A percentile compares a stretch with the other conserved stretches of the same genome.
These are phyloP conservation scores for Penicillium waksmanii DNA, from an alignment of 495 filamentous ascomycete genomes.

Conservation along the genomic window DNA sequence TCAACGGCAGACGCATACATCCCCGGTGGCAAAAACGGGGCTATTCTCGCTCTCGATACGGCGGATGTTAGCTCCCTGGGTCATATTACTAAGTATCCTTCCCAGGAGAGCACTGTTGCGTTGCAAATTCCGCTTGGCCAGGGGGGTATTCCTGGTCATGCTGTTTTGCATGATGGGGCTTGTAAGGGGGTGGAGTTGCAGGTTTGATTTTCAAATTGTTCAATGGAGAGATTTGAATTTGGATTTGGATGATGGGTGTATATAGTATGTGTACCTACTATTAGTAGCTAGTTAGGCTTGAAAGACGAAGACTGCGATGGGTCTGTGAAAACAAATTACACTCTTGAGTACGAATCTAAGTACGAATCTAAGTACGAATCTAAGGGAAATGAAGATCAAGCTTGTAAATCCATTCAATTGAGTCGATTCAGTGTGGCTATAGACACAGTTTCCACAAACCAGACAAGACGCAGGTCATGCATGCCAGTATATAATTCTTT, in stretches of 20 bases:
- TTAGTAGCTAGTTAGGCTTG: background rate
- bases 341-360: no score
- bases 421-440: conserved; percentile 4
- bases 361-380: no score
- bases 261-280: background rate
- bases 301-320: no score
- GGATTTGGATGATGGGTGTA: background rate
- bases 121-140: conserved; percentile 46
- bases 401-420: conserved; percentile 9
- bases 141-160: conserved; percentile 44
- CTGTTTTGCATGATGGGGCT: conserved; percentile 43
- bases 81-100: conserved; percentile 54
- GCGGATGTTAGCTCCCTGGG: conserved; percentile 48
- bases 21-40: conserved; percentile 48
- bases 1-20: conserved; percentile 42
- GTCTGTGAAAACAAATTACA: no score
- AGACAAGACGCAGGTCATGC: conserved; percentile 1
- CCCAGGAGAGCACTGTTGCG: conserved; percentile 41
- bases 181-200: conserved; percentile 36
- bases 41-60: conserved; percentile 55
- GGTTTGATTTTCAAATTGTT: conserved; percentile 1
- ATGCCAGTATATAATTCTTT: conserved; percentile 14
- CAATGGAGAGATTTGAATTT: background rate
- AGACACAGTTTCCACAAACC: conserved; percentile 3
- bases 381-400: no score